Evolutionary conservation across 352 stramenopile species (phyloP).

Genomic region (Phytophthora uliginosa): DNA sequence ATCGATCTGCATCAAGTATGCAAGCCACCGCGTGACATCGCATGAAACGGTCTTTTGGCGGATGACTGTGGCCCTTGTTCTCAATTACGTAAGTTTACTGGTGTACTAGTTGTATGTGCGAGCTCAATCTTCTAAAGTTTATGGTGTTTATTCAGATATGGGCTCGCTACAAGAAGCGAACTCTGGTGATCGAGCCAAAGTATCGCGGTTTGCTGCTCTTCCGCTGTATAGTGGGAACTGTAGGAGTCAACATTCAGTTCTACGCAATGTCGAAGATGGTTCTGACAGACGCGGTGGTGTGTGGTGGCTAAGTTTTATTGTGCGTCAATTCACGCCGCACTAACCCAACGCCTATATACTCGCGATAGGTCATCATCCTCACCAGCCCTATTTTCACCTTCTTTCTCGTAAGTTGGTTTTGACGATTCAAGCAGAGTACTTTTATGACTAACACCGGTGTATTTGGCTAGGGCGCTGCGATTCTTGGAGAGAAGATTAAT

Average conservation of each 20-base stretch:
- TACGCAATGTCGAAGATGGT: conserved; percentile 82
- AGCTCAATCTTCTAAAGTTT: neutral
- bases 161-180: conserved; percentile 46
- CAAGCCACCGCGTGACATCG: conserved; percentile 59
- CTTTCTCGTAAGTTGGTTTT: conserved; percentile 43
- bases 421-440: neutral
- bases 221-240: conserved; percentile 61
- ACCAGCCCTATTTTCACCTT: conserved; percentile 69
- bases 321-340: neutral
- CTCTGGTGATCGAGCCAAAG: conserved; percentile 45
- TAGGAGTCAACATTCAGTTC: conserved; percentile 62
- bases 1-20: conserved; percentile 73
- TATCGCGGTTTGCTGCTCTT: conserved; percentile 55
- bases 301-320: neutral
- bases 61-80: conserved; percentile 49
- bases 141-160: conserved; percentile 31
- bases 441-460: neutral
- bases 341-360: neutral
- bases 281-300: conserved; percentile 66
- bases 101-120: neutral
- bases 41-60: conserved; percentile 76
- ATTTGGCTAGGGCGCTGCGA: conserved; percentile 42
- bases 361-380: conserved; percentile 47
- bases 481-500: conserved; percentile 61
- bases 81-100: conserved; percentile 57